Conservation (phyloP, 148 eudicot genomes). For the Amaranthus palmeri region DNA sequence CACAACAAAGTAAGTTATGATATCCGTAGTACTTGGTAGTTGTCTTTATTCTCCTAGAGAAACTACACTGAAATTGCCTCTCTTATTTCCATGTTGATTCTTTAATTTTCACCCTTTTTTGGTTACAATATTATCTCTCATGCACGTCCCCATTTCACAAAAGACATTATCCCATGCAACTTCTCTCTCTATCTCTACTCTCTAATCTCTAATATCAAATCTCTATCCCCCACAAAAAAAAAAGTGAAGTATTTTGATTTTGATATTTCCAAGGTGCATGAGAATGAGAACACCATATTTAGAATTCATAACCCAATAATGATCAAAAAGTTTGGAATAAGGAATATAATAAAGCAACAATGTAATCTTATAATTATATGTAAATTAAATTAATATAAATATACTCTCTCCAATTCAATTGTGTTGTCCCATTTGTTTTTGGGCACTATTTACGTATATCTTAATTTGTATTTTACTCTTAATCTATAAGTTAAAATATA, state of each 20-base stretch:
- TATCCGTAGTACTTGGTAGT: neutral
- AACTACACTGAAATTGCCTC: conserved; percentile 25
- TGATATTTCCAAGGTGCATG: neutral
- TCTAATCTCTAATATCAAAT: neutral
- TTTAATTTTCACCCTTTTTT: too few relatives aligned
- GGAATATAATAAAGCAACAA: conserved; percentile 20
- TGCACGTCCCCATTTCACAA: conserved; percentile 5
- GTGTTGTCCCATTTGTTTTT: too few relatives aligned
- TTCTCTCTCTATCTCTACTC: neutral
- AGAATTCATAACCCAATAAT: neutral
- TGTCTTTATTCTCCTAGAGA: conserved; percentile 22
- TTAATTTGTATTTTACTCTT: neutral
- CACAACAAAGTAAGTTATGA: neutral
- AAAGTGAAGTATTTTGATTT: neutral
- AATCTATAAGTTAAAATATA: too few relatives aligned
- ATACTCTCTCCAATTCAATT: too few relatives aligned
- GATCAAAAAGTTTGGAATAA: conserved; percentile 1
- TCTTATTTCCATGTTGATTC: neutral
- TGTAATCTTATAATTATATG: neutral
- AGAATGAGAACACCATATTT: neutral
- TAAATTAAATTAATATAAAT: too few relatives aligned
- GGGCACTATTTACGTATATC: too few relatives aligned
- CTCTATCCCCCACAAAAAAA: neutral
- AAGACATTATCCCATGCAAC: conserved; percentile 9
- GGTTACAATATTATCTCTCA: neutral